Evolutionary conservation across 176 grass and related monocot genomes (phyloP), one percentile per base, ranked within the genome.

Genomic region (Triticum timopheevii): DNA sequence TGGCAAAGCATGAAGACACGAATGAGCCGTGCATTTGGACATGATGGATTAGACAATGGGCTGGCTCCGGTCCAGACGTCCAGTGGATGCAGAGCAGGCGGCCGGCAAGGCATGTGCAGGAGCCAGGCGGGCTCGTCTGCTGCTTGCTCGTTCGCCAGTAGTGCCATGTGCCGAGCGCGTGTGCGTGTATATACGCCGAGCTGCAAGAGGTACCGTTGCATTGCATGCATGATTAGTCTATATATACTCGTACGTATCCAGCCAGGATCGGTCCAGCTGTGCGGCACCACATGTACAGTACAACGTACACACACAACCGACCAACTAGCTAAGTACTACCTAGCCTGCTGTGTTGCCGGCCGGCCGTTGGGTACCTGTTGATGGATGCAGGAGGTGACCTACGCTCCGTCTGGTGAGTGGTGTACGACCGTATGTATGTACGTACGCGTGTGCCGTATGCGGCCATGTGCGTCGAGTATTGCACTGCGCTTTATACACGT

Each of bases 81-180:
- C 40, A 23, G 11, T 3, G 1, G 69, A 44, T 73, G 38, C 69
- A 52, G 80, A 69, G 30, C 31, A 2, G 4, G 12, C 47, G 4
- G 28, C 66, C 81, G 66, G 81, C 81, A 83, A 59, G 22, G 61
- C 88, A 89, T 77, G 88, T 89, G 88, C 82, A 47, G 52, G 13
- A 20, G 52, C 52, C 52, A 50, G 47, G 8, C 10, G 2, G 13
- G 34, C 22, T 36, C 6, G 4, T 63, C 61, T 8, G 31, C 19
- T 31, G 28, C 31, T 31, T 31, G 31, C 31, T 31, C 31, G 31
- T 3, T 80, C 30, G 52, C 30, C 54, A 40, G 8, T 17, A 40
- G 10, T 54, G 35, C 85, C 86, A 83, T 83, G 86, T 77, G 70
- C 42, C 64, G 6, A 1, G 4, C 8, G 52, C 17, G 52, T 56